These are phyloP conservation scores for Teratosphaeriaceae sp. DNA, from an alignment of 2,329 filamentous ascomycete genomes.

Conservation along the genomic window DNA sequence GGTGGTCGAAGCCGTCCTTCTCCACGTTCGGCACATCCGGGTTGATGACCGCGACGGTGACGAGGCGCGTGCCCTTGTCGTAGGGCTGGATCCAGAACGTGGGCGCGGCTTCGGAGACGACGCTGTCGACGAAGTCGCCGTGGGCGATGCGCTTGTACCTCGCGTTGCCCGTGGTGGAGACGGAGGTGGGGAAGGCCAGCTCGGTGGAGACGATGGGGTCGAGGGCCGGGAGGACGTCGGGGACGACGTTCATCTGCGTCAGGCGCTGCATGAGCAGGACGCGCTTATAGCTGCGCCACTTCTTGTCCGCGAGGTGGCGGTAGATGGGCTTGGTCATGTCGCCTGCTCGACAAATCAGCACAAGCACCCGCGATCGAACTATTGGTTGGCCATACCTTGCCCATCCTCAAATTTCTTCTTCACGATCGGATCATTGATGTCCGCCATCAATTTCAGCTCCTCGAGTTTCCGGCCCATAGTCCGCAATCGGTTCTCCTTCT, in stretches of 20 bases:
- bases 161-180: slow-evolving; percentile 78
- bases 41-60: slow-evolving; percentile 81
- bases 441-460: slow-evolving; percentile 76
- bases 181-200: slow-evolving; percentile 60
- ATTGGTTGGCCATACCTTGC: slow-evolving; percentile 52
- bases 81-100: slow-evolving; percentile 81
- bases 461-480: slow-evolving; percentile 69
- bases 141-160: slow-evolving; percentile 52
- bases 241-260: slow-evolving; percentile 76
- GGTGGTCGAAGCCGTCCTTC: slow-evolving; percentile 67
- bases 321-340: slow-evolving; percentile 98
- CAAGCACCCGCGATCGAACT: not conserved
- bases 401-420: slow-evolving; percentile 95
- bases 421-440: slow-evolving; percentile 90
- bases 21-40: slow-evolving; percentile 79
- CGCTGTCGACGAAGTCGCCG: slow-evolving; percentile 71
- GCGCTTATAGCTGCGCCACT: slow-evolving; percentile 81
- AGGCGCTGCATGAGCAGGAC: slow-evolving; percentile 79
- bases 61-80: slow-evolving; percentile 69
- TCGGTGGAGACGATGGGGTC: slow-evolving; percentile 73
- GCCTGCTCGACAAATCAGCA: slow-evolving; percentile 46
- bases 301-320: slow-evolving; percentile 75
- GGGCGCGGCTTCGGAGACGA: slow-evolving; percentile 65
- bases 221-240: slow-evolving; percentile 77
- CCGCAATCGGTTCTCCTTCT: slow-evolving; percentile 58